Evolutionary conservation across 2,329 filamentous ascomycete genomes (phyloP).

Genomic region (Ophiocordyceps sinensis): DNA sequence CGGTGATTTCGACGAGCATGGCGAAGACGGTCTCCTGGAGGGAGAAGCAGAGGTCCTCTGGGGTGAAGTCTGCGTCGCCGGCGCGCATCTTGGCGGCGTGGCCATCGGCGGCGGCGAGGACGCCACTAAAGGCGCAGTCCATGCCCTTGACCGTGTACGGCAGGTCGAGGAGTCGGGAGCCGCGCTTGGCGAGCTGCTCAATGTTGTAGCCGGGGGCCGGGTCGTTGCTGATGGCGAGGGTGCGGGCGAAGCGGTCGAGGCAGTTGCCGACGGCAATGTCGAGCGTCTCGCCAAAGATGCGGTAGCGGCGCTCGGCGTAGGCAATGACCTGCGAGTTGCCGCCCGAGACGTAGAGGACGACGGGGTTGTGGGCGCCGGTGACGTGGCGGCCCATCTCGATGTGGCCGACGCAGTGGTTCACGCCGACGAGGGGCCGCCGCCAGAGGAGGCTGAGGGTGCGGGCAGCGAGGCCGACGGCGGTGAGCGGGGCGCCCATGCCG

Average conservation of each 20-base stretch:
- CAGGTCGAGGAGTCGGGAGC: constrained; percentile 63
- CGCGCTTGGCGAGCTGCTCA: constrained; percentile 74
- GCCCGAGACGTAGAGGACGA: constrained; percentile 89
- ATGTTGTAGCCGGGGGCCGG: constrained; percentile 97
- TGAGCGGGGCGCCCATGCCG: constrained; percentile 89
- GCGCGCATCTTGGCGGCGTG: constrained; percentile 53
- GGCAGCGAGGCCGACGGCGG: constrained; percentile 73
- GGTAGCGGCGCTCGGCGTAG: constrained; percentile 85
- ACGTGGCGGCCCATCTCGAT: constrained; percentile 97
- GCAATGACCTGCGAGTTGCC: constrained; percentile 98
- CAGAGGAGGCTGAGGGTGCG: constrained; percentile 72
- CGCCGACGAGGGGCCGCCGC: constrained; percentile 77
- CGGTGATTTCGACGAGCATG: constrained; percentile 97
- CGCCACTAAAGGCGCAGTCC: constrained; percentile 94
- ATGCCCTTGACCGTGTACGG: constrained; percentile 97
- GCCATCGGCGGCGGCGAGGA: constrained; percentile 69
- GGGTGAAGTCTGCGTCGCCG: constrained; percentile 46
- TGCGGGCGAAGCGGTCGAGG: constrained; percentile 87
- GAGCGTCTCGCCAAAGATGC: constrained; percentile 94
- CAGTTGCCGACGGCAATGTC: constrained; percentile 98
- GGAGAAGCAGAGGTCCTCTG: constrained; percentile 81
- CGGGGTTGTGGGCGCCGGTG: constrained; percentile 78
- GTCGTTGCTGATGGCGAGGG: constrained; percentile 83
- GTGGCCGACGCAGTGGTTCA: constrained; percentile 97
- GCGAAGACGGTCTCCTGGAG: constrained; percentile 91